Evolutionary conservation across 2,329 filamentous ascomycete genomes (phyloP).

Genomic region (Phaeosphaeria sp.): DNA sequence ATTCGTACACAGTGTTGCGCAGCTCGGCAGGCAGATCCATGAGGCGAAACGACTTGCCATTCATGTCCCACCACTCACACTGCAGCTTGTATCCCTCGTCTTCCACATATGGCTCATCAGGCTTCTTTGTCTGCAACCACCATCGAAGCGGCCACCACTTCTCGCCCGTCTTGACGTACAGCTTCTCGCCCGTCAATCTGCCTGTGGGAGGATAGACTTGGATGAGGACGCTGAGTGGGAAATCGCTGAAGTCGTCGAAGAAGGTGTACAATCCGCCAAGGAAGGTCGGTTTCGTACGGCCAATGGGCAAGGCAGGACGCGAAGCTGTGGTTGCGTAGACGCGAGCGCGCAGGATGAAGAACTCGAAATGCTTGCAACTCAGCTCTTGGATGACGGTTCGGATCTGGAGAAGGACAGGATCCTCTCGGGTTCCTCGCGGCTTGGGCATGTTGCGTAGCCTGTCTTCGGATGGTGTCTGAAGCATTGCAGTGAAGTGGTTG

Average conservation of each 20-base stretch:
- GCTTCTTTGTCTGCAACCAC: not conserved
- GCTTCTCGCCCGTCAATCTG: not conserved
- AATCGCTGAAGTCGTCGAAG: not conserved
- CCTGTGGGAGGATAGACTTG: not conserved
- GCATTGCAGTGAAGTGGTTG: not conserved
- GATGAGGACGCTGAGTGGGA: not conserved
- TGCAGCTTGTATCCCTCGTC: not conserved
- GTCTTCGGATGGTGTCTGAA: not conserved
- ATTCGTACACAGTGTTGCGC: not conserved
- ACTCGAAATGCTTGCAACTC: not conserved
- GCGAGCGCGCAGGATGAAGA: not conserved
- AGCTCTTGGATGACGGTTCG: not conserved
- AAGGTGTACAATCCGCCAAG: not conserved
- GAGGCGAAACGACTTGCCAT: not conserved
- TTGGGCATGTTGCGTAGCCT: not conserved
- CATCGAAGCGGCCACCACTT: not conserved
- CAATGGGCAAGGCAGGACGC: not conserved
- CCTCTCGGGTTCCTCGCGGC: not conserved
- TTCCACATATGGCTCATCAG: not conserved
- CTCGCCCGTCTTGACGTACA: not conserved
- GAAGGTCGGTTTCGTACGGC: not conserved
- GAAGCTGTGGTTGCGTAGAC: not conserved
- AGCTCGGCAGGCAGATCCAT: constrained; percentile 1
- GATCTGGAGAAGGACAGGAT: not conserved
- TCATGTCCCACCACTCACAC: constrained; percentile 1